Percentiles rank a stretch among this genome's conserved stretches.
phyloP scores from a whole-genome alignment of 1,284 basidiomycete species.

The Somion occarium region DNA sequence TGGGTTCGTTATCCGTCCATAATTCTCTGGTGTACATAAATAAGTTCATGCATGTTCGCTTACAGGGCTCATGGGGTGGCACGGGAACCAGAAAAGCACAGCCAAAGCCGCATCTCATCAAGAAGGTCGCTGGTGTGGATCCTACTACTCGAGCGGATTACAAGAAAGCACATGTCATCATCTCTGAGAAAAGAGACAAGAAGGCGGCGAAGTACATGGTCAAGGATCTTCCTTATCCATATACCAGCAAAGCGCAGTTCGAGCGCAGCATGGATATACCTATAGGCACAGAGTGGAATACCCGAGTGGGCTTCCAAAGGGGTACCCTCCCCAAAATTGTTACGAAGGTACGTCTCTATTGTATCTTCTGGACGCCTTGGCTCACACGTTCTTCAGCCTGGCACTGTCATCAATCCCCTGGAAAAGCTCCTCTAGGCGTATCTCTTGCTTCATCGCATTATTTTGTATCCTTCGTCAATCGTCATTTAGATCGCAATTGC shows the following conservation, averaged over 20 bases:
- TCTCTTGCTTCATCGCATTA: background rate
- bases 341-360: slow-evolving; percentile 62
- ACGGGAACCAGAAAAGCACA: slow-evolving; percentile 56
- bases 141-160: slow-evolving; percentile 80
- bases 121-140: slow-evolving; percentile 78
- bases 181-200: slow-evolving; percentile 91
- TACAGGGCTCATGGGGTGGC: slow-evolving; percentile 89
- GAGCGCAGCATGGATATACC: slow-evolving; percentile 80
- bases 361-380: background rate
- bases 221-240: slow-evolving; percentile 91
- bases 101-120: slow-evolving; percentile 66
- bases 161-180: slow-evolving; percentile 83
- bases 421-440: slow-evolving; percentile 20
- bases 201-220: slow-evolving; percentile 87
- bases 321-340: slow-evolving; percentile 80
- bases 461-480: background rate
- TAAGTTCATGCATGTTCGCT: background rate
- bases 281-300: slow-evolving; percentile 92
- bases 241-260: slow-evolving; percentile 84
- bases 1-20: slow-evolving; percentile 62
- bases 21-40: background rate
- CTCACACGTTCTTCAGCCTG: slow-evolving; percentile 18
- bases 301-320: slow-evolving; percentile 81
- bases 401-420: slow-evolving; percentile 26
- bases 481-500: background rate